A percentile compares a stretch with the other conserved stretches of the same genome.
Conservation (phyloP, 305 asterid species). For the Solanum chacoense region DNA sequence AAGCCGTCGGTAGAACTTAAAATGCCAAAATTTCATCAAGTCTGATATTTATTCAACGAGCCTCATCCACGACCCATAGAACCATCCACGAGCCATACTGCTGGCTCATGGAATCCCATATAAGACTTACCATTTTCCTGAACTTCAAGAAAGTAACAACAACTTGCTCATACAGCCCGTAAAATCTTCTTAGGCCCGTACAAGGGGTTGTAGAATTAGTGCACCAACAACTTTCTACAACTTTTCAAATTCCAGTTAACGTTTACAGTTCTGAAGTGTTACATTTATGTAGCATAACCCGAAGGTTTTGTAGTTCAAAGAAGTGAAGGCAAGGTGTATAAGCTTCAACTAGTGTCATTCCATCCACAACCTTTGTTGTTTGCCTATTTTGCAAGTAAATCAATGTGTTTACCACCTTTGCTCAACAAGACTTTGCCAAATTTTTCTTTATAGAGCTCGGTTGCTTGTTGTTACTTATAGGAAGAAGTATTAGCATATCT, state of each 20-base stretch:
- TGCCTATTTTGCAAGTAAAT: background rate
- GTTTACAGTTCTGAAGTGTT: background rate
- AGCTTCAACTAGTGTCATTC: background rate
- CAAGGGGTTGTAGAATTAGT: background rate
- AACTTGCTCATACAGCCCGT: background rate
- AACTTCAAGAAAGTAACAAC: background rate
- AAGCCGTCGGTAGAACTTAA: background rate
- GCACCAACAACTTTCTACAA: background rate
- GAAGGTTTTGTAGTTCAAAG: background rate
- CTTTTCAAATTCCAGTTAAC: background rate
- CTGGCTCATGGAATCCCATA: background rate
- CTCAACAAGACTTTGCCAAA: no score
- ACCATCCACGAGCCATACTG: background rate
- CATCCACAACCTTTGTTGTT: background rate
- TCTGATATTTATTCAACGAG: no score
- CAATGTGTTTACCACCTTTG: background rate
- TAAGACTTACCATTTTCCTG: background rate
- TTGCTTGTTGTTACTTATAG: background rate
- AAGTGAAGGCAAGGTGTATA: background rate
- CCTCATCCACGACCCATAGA: no score
- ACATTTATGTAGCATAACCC: background rate
- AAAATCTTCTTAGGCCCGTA: background rate
- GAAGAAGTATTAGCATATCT: background rate
- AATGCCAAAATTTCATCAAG: no score
- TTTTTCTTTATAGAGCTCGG: background rate